Base-by-base conservation (phyloP, 441 rosid species). In the Euphorbia corollata region DNA sequence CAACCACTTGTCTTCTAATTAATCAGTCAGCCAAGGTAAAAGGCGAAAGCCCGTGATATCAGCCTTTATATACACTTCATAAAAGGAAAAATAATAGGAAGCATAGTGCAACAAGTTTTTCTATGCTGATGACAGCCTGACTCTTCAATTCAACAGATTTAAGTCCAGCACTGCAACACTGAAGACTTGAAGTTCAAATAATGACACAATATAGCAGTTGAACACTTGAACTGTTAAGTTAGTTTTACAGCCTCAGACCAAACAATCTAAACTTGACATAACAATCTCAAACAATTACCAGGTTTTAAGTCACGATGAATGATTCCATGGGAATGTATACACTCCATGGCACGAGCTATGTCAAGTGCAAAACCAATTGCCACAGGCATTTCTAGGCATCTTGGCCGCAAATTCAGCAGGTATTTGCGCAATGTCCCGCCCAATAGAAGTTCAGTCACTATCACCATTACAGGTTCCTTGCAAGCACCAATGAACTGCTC, bases 261-360 rank as follows among this genome's bases (percentile, higher is more conserved):
- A 65, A 60, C 45, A n/a, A 45, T 41, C 39, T 56, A 22, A 72
- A 65, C 65, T 57, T 45, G 71, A 57, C 30, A 19, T 36, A 51
- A 41, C 4, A 24, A 43, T 23, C 41, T 63, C 57, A 61, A 48
- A 11, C 32, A 8, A 75, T 43, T 88, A 93, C 98, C 98, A 43
- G 99, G 99, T 81, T 93, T 93, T 48, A 93, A 80, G 84, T 93
- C 99, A 9, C 99, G 90, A 71, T 93, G 99, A 59, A 93, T 93
- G 80, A 93, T 91, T 66, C 99, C 97, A 50, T 91, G 97, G 6
- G 93, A 78, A 67, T 93, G 96, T 70, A 93, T 77, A 75, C 98
- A 91, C 68, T 93, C 98, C 99, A 93, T 89, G 0, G 99, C 99
- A 10, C 96, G 92, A 69, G 96, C 95, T 68, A 91, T 93, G 79